Conservation (phyloP, 352 stramenopile species). For the Hyaloperonospora brassicae region DNA sequence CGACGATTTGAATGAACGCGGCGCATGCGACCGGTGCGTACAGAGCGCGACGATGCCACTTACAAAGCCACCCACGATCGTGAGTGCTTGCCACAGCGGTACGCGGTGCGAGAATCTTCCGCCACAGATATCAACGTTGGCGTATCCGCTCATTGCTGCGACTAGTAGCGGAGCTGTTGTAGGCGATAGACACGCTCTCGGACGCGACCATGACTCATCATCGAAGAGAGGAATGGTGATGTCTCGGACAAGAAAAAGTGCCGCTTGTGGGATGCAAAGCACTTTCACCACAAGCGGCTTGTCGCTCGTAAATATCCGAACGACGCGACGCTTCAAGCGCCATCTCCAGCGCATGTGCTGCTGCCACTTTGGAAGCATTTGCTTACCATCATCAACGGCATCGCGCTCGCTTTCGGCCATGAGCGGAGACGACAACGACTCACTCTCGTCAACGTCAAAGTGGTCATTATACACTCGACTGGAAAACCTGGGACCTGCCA, state of each 20-base stretch:
- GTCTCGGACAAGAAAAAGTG: slow-evolving; percentile 50
- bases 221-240: slow-evolving; percentile 67
- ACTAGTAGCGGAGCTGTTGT: slow-evolving; percentile 83
- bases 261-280: slow-evolving; percentile 40
- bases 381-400: slow-evolving; percentile 20
- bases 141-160: slow-evolving; percentile 44
- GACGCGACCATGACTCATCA: slow-evolving; percentile 63
- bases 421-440: slow-evolving; percentile 50
- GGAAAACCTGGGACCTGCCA: slow-evolving; percentile 26
- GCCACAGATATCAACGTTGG: slow-evolving; percentile 19
- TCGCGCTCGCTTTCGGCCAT: slow-evolving; percentile 45
- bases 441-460: slow-evolving; percentile 43
- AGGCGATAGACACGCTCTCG: slow-evolving; percentile 76
- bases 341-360: slow-evolving; percentile 70
- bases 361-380: slow-evolving; percentile 50
- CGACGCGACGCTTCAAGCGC: slow-evolving; percentile 44
- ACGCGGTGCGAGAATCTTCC: slow-evolving; percentile 21
- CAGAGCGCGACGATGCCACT: slow-evolving; percentile 60
- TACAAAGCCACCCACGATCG: slow-evolving; percentile 22
- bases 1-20: slow-evolving; percentile 37
- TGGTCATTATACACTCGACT: slow-evolving; percentile 55
- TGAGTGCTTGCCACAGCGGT: slow-evolving; percentile 37
- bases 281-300: slow-evolving; percentile 40
- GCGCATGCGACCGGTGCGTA: slow-evolving; percentile 55
- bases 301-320: slow-evolving; percentile 35